phyloP scores from a whole-genome alignment of 1,284 basidiomycete genomes.

The Papiliotrema nemorosa region DNA sequence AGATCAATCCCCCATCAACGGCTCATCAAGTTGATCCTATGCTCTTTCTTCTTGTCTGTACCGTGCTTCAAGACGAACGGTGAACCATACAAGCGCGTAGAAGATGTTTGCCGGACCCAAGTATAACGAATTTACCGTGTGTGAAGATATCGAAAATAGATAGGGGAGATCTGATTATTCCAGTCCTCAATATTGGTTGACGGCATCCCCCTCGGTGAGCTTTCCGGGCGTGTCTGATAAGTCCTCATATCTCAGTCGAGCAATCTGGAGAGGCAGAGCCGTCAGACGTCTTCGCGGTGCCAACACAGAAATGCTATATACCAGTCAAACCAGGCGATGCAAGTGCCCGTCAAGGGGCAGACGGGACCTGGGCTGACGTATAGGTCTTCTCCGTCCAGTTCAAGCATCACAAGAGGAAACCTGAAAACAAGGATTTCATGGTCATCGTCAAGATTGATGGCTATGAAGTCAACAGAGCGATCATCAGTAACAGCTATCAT shows the following conservation, averaged over 20 bases:
- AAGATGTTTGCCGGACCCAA: slow-evolving; percentile 1
- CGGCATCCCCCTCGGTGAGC: neutral
- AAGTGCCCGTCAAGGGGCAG: neutral
- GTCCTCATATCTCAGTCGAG: neutral
- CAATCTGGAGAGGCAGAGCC: neutral
- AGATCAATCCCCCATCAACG: too few relatives aligned
- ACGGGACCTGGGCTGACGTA: neutral
- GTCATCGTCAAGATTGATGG: slow-evolving; percentile 1
- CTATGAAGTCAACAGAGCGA: neutral
- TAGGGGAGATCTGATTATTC: too few relatives aligned
- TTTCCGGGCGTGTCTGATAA: too few relatives aligned
- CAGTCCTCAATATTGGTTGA: neutral
- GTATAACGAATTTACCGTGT: slow-evolving; percentile 1
- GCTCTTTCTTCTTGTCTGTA: too few relatives aligned
- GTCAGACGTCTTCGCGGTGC: neutral
- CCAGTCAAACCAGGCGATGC: neutral
- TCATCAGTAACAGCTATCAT: neutral
- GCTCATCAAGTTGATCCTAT: too few relatives aligned
- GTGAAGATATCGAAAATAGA: neutral
- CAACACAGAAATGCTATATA: slow-evolving; percentile 2
- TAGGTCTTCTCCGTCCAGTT: neutral
- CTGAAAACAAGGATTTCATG: slow-evolving; percentile 1
- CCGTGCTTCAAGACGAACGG: too few relatives aligned
- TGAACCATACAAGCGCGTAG: too few relatives aligned
- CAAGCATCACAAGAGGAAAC: neutral